Base-by-base conservation (phyloP, 2,329 filamentous ascomycete species). In the Aspergillus niger region DNA sequence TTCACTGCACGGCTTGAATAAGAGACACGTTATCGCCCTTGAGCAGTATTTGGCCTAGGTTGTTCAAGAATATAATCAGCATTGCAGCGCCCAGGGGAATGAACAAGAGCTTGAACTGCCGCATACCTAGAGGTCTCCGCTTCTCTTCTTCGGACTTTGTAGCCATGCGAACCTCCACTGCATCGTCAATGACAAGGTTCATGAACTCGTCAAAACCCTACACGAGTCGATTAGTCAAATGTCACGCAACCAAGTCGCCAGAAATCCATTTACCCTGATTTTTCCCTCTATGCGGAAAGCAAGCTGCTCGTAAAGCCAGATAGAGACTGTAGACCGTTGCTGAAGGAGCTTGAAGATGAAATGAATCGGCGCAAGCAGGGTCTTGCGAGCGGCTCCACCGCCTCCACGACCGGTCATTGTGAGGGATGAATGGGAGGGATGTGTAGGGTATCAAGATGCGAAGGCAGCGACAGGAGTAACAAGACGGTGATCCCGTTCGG, bases 191-290 rank as follows among this genome's bases (percentile, higher is more conserved):
- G 41, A 98, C 95, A 53, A 99, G 83, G 81, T 99, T 99, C 93
- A 99, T 97, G 81, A 98, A 99, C 79, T 99, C 95, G 76, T 99
- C 95, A 69, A 99, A 99, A 13, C 95, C 93, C 92, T 97, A 65
- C 26, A 38, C n/a, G 26, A 59, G 17, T 28, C 43, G 13, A 49
- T 64, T 51, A 65, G 57, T 44, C 56, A 47, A 43, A 55, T 36
- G 8, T 17, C 60, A 50, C 49, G 28, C 44, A 50, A 24, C 6
- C 41, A 32, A 13, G 20, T 26, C 30, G 43, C 26, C 47, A 55
- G 39, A 2, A 32, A 11, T 56, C 49, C n/a, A 28, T n/a, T 65
- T 77, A 96, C 94, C 72, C 95, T 87, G 67, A 99, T 97, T 81
- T 94, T 97, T 64, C 95, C 95, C 80, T 98, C 93, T 73, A 99